Evolutionary conservation across 177 flowering plant genomes (phyloP).

Genomic region (Vitis hybrid): DNA sequence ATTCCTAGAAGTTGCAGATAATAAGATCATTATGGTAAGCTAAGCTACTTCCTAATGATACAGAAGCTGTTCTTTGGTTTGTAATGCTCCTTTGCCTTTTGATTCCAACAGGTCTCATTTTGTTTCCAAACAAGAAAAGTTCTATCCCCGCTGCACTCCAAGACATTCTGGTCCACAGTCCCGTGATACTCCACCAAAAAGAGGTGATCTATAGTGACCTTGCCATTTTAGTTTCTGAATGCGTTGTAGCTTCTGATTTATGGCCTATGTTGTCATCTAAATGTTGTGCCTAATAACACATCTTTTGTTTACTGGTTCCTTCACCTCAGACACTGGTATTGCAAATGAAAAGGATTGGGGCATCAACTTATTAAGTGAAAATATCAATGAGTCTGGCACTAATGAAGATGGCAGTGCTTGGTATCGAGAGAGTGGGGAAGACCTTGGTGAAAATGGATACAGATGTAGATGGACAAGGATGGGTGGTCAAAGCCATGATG

Average conservation of each 20-base stretch:
- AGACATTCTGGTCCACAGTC: slow-evolving; percentile 80
- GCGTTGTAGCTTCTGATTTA: neutral
- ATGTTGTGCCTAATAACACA: slow-evolving; percentile 1
- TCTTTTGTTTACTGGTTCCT: slow-evolving; percentile 9
- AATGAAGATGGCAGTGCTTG: slow-evolving; percentile 97
- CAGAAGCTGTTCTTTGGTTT: neutral
- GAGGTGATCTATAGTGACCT: slow-evolving; percentile 52
- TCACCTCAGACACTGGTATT: slow-evolving; percentile 81
- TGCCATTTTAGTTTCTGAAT: neutral
- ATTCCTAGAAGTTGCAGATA: too few relatives aligned
- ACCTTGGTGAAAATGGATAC: slow-evolving; percentile 83
- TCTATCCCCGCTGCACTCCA: slow-evolving; percentile 72
- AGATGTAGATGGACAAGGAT: slow-evolving; percentile 92
- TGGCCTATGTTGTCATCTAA: slow-evolving; percentile 7
- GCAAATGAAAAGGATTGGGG: slow-evolving; percentile 98
- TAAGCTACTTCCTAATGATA: neutral
- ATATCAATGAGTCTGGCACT: slow-evolving; percentile 77
- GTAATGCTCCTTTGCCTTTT: neutral
- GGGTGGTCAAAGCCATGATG: slow-evolving; percentile 79
- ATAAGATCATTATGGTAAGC: neutral
- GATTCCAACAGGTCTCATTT: slow-evolving; percentile 43
- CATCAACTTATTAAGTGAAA: slow-evolving; percentile 67
- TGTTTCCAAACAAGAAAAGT: slow-evolving; percentile 62
- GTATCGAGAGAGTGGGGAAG: slow-evolving; percentile 86
- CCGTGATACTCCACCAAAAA: slow-evolving; percentile 94